Percentiles rank a stretch among this genome's conserved stretches.
phyloP scores from a whole-genome alignment of 2,329 filamentous ascomycete species.

The Ophiostoma ulmi region DNA sequence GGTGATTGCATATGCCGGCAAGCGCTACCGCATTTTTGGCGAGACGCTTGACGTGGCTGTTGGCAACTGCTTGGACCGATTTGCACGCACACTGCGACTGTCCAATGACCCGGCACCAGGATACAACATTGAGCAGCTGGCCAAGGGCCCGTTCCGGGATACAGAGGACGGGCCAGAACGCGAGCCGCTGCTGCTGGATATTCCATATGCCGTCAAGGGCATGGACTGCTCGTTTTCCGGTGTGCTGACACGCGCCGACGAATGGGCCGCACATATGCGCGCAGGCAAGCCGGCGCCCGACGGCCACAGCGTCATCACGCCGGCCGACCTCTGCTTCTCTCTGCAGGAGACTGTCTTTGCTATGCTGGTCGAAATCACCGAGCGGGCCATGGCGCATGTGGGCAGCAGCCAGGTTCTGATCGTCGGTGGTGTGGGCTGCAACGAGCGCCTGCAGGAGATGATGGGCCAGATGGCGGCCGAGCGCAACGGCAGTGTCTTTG shows the following conservation, averaged over 20 bases:
- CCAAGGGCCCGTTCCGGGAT: constrained; percentile 42
- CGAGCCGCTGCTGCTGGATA: constrained; percentile 66
- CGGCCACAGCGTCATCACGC: constrained; percentile 63
- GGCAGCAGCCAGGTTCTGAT: constrained; percentile 86
- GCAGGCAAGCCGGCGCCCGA: constrained; percentile 42
- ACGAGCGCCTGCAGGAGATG: constrained; percentile 93
- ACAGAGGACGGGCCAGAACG: constrained; percentile 45
- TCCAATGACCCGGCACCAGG: constrained; percentile 94
- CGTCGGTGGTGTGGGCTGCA: constrained; percentile 92
- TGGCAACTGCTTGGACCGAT: constrained; percentile 93
- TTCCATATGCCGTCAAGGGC: constrained; percentile 94
- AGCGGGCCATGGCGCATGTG: constrained; percentile 97
- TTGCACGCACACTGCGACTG: constrained; percentile 84
- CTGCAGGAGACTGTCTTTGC: constrained; percentile 93
- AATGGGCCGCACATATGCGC: constrained; percentile 65
- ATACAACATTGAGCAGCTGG: constrained; percentile 96
- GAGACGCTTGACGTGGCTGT: constrained; percentile 97
- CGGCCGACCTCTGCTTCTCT: constrained; percentile 85
- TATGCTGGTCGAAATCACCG: constrained; percentile 98
- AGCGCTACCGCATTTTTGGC: constrained; percentile 94
- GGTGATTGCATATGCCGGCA: constrained; percentile 92
- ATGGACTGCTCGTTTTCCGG: constrained; percentile 98
- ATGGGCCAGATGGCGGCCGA: constrained; percentile 94
- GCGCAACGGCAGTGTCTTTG: constrained; percentile 82
- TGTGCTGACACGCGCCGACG: constrained; percentile 78